Percentiles rank a stretch among this genome's conserved stretches.
These are phyloP conservation scores for Scenedesmus sp. DNA, from an alignment of 163 green algal genomes.

Conservation along the genomic window DNA sequence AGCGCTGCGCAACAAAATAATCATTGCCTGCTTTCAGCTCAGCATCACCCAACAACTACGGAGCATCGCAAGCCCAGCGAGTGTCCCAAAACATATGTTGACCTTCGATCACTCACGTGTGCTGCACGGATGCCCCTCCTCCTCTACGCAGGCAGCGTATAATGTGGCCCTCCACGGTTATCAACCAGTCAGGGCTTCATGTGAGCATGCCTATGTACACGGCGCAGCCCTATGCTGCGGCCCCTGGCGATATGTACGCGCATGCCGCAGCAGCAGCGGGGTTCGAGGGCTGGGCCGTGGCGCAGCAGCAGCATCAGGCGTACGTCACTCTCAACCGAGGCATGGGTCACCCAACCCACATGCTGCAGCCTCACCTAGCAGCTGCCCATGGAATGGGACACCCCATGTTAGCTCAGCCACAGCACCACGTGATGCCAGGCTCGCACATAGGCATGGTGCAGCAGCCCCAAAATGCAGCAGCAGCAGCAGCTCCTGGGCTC, in stretches of 20 bases:
- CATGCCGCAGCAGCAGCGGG: conserved; percentile 25
- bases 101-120: too few relatives aligned
- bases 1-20: background rate
- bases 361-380: conserved; percentile 11
- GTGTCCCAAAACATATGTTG: background rate
- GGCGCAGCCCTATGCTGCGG: conserved; percentile 8
- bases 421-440: conserved; percentile 3
- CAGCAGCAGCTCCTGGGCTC: background rate
- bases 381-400: background rate
- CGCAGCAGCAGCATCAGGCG: conserved; percentile 35
- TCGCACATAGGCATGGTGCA: background rate
- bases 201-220: conserved; percentile 8
- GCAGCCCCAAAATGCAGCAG: background rate
- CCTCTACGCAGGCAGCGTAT: background rate
- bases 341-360: background rate
- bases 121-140: background rate
- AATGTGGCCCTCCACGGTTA: background rate
- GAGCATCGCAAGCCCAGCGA: background rate
- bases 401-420: background rate
- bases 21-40: background rate
- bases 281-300: conserved; percentile 30
- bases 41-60: background rate
- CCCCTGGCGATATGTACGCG: conserved; percentile 4
- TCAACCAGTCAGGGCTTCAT: background rate
- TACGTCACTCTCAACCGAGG: background rate